A percentile compares a stretch with the other conserved stretches of the same genome.
Evolutionary conservation across 2,329 filamentous ascomycete species (phyloP).

Genomic region (Plectosphaerella cucumerina): DNA sequence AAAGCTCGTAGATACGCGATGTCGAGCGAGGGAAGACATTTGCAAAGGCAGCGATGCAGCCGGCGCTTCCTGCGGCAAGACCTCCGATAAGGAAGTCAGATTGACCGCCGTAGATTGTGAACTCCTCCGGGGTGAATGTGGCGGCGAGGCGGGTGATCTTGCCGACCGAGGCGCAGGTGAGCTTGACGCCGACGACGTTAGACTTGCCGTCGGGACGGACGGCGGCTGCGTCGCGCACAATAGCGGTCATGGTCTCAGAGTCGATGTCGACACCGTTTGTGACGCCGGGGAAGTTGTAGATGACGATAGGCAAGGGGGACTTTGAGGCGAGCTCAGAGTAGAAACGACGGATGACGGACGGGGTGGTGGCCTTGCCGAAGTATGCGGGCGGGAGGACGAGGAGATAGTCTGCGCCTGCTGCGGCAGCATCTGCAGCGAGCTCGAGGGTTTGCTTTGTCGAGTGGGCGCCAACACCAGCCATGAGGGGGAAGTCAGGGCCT

Average conservation of each 20-base stretch:
- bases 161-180: conserved; percentile 71
- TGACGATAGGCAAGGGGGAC: conserved; percentile 58
- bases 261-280: conserved; percentile 64
- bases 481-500: conserved; percentile 51
- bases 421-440: conserved; percentile 53
- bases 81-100: conserved; percentile 66
- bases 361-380: conserved; percentile 61
- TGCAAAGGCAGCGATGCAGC: conserved; percentile 59
- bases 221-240: conserved; percentile 45
- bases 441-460: conserved; percentile 59
- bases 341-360: conserved; percentile 56
- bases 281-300: conserved; percentile 71
- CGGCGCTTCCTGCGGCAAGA: conserved; percentile 52
- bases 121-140: conserved; percentile 47
- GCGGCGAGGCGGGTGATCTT: conserved; percentile 61
- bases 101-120: conserved; percentile 68
- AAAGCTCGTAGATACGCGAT: conserved; percentile 44
- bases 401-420: conserved; percentile 62
- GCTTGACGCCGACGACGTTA: conserved; percentile 67
- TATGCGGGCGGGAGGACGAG: conserved; percentile 68
- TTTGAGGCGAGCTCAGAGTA: conserved; percentile 57
- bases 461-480: conserved; percentile 58
- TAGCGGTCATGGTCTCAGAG: conserved; percentile 56
- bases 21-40: conserved; percentile 54
- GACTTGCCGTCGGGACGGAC: conserved; percentile 16